These are phyloP conservation scores for Phyllosticta capitalensis DNA, from an alignment of 2,329 filamentous ascomycete species.

Conservation along the genomic window DNA sequence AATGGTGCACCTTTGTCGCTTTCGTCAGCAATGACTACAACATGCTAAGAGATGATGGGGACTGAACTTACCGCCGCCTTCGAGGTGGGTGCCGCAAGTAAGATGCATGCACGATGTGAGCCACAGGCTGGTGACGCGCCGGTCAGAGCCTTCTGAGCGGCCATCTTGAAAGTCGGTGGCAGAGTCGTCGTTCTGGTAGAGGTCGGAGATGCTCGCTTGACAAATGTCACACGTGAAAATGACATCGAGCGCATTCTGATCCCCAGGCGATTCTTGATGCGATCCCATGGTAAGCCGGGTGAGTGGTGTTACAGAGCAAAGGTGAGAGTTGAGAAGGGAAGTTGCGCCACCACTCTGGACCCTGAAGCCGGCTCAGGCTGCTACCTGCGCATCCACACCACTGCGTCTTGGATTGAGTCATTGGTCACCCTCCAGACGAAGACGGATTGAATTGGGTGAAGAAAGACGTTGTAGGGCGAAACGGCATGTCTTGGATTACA, in stretches of 20 bases:
- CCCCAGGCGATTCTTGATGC: background rate
- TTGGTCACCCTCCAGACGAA: no score
- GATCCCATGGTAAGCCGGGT: background rate
- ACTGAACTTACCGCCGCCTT: slow-evolving; percentile 35
- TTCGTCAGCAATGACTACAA: background rate
- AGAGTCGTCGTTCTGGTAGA: slow-evolving; percentile 31
- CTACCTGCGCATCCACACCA: background rate
- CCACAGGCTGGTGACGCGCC: slow-evolving; percentile 36
- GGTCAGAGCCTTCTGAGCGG: slow-evolving; percentile 26
- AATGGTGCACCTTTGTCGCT: slow-evolving; percentile 35
- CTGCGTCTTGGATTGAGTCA: background rate
- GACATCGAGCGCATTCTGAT: slow-evolving; percentile 27
- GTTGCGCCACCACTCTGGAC: background rate
- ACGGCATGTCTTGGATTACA: no score
- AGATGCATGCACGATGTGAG: slow-evolving; percentile 41
- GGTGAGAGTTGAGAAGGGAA: background rate
- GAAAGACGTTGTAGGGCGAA: no score
- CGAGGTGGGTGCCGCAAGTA: slow-evolving; percentile 39
- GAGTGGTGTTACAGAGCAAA: background rate
- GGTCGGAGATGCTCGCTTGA: slow-evolving; percentile 35
- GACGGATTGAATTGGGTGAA: no score
- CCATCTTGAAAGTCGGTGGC: slow-evolving; percentile 13
- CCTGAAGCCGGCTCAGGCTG: background rate
- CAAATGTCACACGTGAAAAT: slow-evolving; percentile 42
- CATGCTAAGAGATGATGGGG: background rate